These are phyloP conservation scores for Coprinopsis marcescibilis DNA, from an alignment of 768 basidiomycete species.

Conservation along the genomic window DNA sequence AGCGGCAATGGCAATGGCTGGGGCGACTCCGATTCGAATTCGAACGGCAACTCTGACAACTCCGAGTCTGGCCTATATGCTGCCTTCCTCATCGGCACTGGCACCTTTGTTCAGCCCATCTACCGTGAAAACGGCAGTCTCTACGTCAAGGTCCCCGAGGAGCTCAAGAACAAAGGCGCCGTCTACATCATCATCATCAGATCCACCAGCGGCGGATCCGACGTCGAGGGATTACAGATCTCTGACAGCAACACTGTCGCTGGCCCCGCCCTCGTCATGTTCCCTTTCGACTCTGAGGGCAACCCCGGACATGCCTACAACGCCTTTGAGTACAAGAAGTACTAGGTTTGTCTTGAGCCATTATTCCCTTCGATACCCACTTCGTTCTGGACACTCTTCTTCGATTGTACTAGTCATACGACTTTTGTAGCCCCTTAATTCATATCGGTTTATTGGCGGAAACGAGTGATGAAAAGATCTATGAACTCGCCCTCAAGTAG, in stretches of 20 bases:
- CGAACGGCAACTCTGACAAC: too few relatives aligned
- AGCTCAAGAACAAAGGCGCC: slow-evolving; percentile 33
- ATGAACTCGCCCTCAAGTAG: too few relatives aligned
- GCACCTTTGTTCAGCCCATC: slow-evolving; percentile 4
- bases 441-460: too few relatives aligned
- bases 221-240: slow-evolving; percentile 22
- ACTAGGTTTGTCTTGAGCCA: too few relatives aligned
- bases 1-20: background rate
- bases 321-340: too few relatives aligned
- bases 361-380: too few relatives aligned
- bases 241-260: slow-evolving; percentile 48
- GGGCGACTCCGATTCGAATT: too few relatives aligned
- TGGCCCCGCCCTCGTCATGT: slow-evolving; percentile 45
- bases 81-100: slow-evolving; percentile 33
- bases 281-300: slow-evolving; percentile 22
- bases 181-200: slow-evolving; percentile 47
- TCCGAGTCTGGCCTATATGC: slow-evolving; percentile 29
- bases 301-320: too few relatives aligned
- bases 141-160: slow-evolving; percentile 31
- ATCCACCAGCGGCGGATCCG: slow-evolving; percentile 15
- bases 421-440: too few relatives aligned
- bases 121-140: background rate
- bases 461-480: too few relatives aligned
- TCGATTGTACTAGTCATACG: too few relatives aligned
- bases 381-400: too few relatives aligned